Base-by-base conservation (phyloP, 371 early-diverging fungal species). In the Rhizopus delemar region DNA sequence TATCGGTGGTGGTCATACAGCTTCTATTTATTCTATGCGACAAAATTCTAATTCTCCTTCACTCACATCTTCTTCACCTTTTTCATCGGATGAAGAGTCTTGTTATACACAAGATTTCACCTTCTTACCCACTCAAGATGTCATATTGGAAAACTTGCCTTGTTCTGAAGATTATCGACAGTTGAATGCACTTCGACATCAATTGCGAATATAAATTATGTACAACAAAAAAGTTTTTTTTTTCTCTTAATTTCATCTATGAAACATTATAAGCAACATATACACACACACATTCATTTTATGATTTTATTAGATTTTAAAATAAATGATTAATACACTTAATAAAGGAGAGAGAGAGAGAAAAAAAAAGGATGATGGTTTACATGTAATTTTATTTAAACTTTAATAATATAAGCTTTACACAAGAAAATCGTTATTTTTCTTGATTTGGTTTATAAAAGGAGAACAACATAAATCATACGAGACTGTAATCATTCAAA, bases 161-260 rank as follows among this genome's bases (percentile, higher is more conserved):
- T 71, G 68, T 56, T 69, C 75, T 12, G 80, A 80, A 60, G 80
- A 80, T 50, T 62, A 71, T 15, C 55, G 80, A 38, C 80, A 80
- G 45, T 49, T 80, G n/a, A 68, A 66, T 32, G 80, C 77, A 3
- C 57, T 80, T 41, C 62, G 66, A 29, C 65, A 66, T 8, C 67
- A 65, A 59, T 51, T 80, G 11, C 65, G 66, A 11, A 71, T 80
- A 28, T 77, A 67, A 69, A 50, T 41, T 57, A 22, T 46, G 9
- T 39, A 39, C 12, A 39, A 9, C 39, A 9, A 39, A 9, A 7
- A 1, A 1, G 0, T 39, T 39, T 2, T 39, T 39, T 39, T 39
- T 39, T 9, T 12, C 0, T 39, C 1, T 12, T 22, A 1, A 22
- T 22, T 22, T 22, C 22, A 22, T 22, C 22, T 22, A 22, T 22